Conservation (phyloP, 2,329 filamentous ascomycete genomes). For the Myriosclerotinia duriaeana region DNA sequence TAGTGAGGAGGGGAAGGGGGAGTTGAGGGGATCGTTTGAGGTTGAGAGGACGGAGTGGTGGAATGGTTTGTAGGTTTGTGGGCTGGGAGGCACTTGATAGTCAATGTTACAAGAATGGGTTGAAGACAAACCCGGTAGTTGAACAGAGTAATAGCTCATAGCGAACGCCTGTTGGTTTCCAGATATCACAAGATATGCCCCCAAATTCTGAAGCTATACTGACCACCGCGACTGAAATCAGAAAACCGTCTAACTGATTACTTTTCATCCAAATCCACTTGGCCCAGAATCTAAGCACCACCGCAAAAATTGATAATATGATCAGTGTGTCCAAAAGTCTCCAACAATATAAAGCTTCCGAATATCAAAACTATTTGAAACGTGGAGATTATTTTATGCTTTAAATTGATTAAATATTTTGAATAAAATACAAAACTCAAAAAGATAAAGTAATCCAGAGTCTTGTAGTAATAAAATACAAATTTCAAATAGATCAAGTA, state of each 20-base stretch:
- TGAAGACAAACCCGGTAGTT: neutral
- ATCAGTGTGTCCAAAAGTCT: neutral
- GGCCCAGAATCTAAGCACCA: neutral
- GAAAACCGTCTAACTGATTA: neutral
- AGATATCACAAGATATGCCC: neutral
- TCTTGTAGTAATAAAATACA: too few relatives aligned
- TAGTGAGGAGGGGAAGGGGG: constrained; percentile 47
- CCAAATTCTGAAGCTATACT: neutral
- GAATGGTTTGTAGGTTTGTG: constrained; percentile 55
- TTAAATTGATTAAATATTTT: too few relatives aligned
- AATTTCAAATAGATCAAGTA: too few relatives aligned
- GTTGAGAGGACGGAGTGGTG: constrained; percentile 65
- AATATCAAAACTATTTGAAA: too few relatives aligned
- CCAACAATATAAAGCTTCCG: too few relatives aligned
- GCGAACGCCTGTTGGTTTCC: neutral
- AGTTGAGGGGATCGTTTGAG: constrained; percentile 54
- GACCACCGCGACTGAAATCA: neutral
- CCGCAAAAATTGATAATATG: neutral
- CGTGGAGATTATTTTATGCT: too few relatives aligned
- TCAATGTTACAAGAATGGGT: too few relatives aligned
- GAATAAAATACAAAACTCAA: too few relatives aligned
- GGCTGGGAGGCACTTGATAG: too few relatives aligned
- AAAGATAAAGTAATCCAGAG: too few relatives aligned
- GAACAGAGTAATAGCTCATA: neutral
- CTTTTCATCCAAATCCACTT: neutral